Base-by-base conservation (phyloP, 1,284 basidiomycete species). In the Naganishia sp. region DNA sequence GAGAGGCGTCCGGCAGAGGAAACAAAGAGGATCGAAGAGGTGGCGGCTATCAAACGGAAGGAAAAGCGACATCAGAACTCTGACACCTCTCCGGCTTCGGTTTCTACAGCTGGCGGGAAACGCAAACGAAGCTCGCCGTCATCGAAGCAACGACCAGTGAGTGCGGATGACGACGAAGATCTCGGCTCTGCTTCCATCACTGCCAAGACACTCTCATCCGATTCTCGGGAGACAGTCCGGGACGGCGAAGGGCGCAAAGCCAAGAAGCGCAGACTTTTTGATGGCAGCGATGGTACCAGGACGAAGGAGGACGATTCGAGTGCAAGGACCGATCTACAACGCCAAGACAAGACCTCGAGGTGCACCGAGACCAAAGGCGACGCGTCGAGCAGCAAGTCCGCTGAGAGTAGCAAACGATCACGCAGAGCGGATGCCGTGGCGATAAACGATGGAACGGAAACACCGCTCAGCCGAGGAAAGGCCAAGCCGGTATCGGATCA, bases 61-160 rank as follows among this genome's bases (percentile, higher is more conserved):
- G 35, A 54, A 18, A 54, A n/a, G n/a, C 18, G 21, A 23, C 35
- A 21, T 4, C 52, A 54, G n/a, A 21, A 10, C 10, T 41, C 52
- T 1, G 21, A 17, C 9, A 7, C n/a, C 17, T 54, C 52, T 15
- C 52, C 52, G 39, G 32, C 35, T 5, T 28, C 28, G 6, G 2
- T 18, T 18, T 11, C 9, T 9, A 51, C 35, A 42, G 46, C 21
- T 31, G 47, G 28, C 28, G 28, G 58, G 2, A 50, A 58, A 47
- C 43, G 56, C 0, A 58, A 58, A 58, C 42, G 56, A 7, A 56
- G 54, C 25, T 46, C 57, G 4, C 31, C 15, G 13, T 18, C 3
- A 13, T 23, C 9, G 35, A 17, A 39, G 25, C 45, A n/a, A 39
- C 15, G 18, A 35, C 28, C 21, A 11, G 28, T 32, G 2, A 5